A percentile compares a stretch with the other conserved stretches of the same genome.
Conservation (phyloP, 2,329 filamentous ascomycete genomes). For the Beauveria brongniartii region DNA sequence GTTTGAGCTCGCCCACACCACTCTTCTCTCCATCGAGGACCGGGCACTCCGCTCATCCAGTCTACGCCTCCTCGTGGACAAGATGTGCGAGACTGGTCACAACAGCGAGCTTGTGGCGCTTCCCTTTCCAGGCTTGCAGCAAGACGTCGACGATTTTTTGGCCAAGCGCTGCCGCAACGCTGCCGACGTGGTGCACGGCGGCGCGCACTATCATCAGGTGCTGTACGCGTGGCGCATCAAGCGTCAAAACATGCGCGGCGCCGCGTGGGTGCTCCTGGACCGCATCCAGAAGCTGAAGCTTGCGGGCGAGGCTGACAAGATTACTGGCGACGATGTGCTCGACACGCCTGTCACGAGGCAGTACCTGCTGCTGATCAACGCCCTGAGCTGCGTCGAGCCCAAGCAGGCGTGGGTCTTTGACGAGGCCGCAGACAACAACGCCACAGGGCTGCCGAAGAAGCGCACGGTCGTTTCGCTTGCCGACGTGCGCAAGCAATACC, state of each 20-base stretch:
- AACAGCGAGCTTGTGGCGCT: slow-evolving; percentile 63
- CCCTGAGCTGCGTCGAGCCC: slow-evolving; percentile 74
- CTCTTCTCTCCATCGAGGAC: slow-evolving; percentile 65
- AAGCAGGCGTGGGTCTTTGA: slow-evolving; percentile 71
- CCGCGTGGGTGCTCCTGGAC: slow-evolving; percentile 54
- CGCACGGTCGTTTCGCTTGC: slow-evolving; percentile 77
- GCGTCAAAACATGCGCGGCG: slow-evolving; percentile 78
- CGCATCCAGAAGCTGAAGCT: slow-evolving; percentile 54
- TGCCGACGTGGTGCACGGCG: slow-evolving; percentile 55
- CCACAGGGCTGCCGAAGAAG: slow-evolving; percentile 32
- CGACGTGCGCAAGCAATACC: slow-evolving; percentile 82
- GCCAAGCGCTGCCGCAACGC: slow-evolving; percentile 61
- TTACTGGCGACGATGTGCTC: slow-evolving; percentile 46
- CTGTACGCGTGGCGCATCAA: slow-evolving; percentile 86
- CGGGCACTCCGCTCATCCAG: slow-evolving; percentile 62
- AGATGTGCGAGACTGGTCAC: slow-evolving; percentile 60
- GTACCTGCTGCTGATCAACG: slow-evolving; percentile 89
- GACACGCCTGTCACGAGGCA: slow-evolving; percentile 63
- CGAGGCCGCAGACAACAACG: slow-evolving; percentile 22
- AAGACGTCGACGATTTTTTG: slow-evolving; percentile 72
- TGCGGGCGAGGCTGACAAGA: slow-evolving; percentile 50
- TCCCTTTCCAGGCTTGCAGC: slow-evolving; percentile 69
- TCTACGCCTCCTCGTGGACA: slow-evolving; percentile 60
- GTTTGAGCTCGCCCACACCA: slow-evolving; percentile 76
- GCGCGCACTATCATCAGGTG: slow-evolving; percentile 81